Evolutionary conservation across 352 stramenopile genomes (phyloP).

Genomic region (Blastocystis sp.): DNA sequence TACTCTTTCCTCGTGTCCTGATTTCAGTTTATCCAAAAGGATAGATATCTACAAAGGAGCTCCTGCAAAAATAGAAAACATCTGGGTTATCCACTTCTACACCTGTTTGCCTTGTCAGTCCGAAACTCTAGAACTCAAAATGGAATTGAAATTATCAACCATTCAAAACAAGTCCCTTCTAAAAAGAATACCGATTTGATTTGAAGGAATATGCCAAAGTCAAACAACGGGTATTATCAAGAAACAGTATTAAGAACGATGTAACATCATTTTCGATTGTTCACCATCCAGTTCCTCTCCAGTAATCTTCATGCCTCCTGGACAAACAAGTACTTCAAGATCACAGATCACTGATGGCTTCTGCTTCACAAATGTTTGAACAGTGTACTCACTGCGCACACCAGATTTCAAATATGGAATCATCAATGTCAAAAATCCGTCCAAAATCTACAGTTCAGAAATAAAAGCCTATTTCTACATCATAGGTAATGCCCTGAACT

Average conservation of each 20-base stretch:
- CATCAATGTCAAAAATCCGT: conserved; percentile 46
- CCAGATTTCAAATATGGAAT: conserved; percentile 36
- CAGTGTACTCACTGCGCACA: conserved; percentile 32
- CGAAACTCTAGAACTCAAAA: too few relatives aligned
- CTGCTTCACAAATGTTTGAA: conserved; percentile 48
- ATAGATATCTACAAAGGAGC: too few relatives aligned
- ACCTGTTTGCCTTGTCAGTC: too few relatives aligned
- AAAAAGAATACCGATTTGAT: too few relatives aligned
- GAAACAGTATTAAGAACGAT: conserved; percentile 30
- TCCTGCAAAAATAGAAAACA: too few relatives aligned
- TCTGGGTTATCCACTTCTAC: too few relatives aligned
- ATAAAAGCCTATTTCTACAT: not conserved
- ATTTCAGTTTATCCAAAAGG: too few relatives aligned
- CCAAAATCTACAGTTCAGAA: conserved; percentile 17
- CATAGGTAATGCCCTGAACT: conserved; percentile 6
- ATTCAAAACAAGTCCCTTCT: too few relatives aligned
- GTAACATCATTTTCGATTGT: not conserved
- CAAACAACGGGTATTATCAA: not conserved
- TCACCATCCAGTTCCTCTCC: not conserved
- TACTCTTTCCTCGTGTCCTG: too few relatives aligned
- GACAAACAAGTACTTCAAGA: conserved; percentile 2
- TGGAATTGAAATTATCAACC: too few relatives aligned
- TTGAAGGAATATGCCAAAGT: not conserved
- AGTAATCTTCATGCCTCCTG: not conserved
- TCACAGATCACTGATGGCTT: conserved; percentile 31